Percentiles rank a stretch among this genome's conserved stretches.
These are phyloP conservation scores for Phytophthora parvispora DNA, from an alignment of 352 stramenopile genomes.

Conservation along the genomic window DNA sequence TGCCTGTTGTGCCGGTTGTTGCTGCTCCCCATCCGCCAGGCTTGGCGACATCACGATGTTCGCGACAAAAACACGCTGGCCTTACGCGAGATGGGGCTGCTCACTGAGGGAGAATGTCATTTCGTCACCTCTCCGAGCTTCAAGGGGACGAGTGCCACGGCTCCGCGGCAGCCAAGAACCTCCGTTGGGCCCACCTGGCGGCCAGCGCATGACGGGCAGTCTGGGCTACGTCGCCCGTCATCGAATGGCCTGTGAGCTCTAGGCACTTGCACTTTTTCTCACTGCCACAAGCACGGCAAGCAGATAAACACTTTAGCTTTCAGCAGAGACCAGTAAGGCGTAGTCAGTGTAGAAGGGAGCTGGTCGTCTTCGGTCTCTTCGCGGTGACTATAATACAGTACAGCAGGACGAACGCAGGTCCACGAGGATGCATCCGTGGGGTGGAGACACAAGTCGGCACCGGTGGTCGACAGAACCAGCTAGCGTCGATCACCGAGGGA, in stretches of 20 bases:
- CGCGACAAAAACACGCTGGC: not conserved
- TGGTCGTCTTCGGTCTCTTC: not conserved
- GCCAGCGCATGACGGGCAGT: not conserved
- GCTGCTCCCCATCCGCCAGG: no score
- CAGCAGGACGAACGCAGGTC: not conserved
- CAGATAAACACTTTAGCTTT: no score
- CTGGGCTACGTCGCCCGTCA: not conserved
- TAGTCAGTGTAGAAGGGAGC: not conserved
- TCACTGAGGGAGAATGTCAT: not conserved
- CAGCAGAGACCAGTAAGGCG: no score
- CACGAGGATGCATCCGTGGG: not conserved
- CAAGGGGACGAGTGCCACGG: not conserved
- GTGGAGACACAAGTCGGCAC: not conserved
- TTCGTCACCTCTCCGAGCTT: no score
- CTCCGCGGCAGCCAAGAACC: no score
- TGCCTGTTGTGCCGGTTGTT: no score
- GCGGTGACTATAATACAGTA: no score
- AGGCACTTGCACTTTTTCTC: constrained; percentile 8
- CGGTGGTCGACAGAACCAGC: not conserved
- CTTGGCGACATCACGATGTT: not conserved
- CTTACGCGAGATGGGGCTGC: no score
- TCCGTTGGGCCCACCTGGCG: not conserved
- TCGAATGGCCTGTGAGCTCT: not conserved
- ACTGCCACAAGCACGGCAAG: not conserved
- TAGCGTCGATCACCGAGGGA: not conserved